phyloP scores from a whole-genome alignment of 2,329 filamentous ascomycete genomes.

The Paecilomyces niveus region DNA sequence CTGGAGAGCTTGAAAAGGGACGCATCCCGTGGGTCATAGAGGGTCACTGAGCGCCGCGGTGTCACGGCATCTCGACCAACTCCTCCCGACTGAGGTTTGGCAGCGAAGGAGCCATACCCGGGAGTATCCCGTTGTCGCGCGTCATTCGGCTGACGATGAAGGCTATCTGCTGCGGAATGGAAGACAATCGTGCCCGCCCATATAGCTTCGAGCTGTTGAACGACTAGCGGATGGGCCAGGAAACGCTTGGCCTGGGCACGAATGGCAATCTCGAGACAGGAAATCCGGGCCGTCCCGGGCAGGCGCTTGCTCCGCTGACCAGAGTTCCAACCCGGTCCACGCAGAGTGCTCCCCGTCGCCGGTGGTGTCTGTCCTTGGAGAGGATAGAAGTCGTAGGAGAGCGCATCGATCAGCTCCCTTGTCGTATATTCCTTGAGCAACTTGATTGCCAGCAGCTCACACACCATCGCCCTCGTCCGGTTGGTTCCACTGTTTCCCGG shows the following conservation, averaged over 20 bases:
- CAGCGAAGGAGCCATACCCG: constrained; percentile 17
- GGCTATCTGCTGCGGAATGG: constrained; percentile 75
- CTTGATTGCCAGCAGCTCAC: constrained; percentile 84
- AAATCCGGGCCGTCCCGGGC: constrained; percentile 65
- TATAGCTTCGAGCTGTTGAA: constrained; percentile 92
- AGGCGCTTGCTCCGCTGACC: constrained; percentile 39
- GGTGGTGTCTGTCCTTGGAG: constrained; percentile 66
- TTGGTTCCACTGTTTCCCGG: constrained; percentile 79
- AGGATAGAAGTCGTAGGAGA: constrained; percentile 93
- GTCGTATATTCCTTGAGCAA: constrained; percentile 84
- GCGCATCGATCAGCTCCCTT: constrained; percentile 82
- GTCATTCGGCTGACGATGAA: constrained; percentile 58
- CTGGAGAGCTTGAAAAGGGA: constrained; percentile 88
- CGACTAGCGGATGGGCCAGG: constrained; percentile 80
- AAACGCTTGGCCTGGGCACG: constrained; percentile 89
- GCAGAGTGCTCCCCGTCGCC: constrained; percentile 25
- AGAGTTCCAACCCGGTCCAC: constrained; percentile 26
- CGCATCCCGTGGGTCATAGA: constrained; percentile 86
- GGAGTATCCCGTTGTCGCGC: constrained; percentile 15
- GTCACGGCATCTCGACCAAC: constrained; percentile 1
- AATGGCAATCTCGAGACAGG: constrained; percentile 87
- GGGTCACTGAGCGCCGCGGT: constrained; percentile 63
- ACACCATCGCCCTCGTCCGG: constrained; percentile 77
- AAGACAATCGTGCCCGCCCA: constrained; percentile 96
- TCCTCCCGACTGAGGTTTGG: constrained; percentile 8